Conservation (phyloP, 1,284 basidiomycete genomes). For the Ceratobasidium sp. region DNA sequence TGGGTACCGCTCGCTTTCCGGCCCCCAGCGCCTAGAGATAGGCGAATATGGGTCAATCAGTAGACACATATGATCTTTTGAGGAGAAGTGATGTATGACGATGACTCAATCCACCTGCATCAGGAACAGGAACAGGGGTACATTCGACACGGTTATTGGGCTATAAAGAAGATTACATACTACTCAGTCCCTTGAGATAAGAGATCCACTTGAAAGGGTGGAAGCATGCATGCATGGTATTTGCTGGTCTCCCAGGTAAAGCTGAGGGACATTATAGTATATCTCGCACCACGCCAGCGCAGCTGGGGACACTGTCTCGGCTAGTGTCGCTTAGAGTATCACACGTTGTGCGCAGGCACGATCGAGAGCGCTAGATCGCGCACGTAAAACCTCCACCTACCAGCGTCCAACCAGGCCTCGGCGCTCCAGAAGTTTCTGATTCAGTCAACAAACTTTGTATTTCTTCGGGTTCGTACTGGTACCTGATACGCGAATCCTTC, state of each 20-base stretch:
- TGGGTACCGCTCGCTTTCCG: not conserved
- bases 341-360: not conserved
- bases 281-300: constrained; percentile 12
- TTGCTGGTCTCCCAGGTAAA: not conserved
- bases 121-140: constrained; percentile 2
- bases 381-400: not conserved
- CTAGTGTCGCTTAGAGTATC: constrained; percentile 7
- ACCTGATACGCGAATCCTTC: constrained; percentile 1
- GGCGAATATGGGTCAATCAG: constrained; percentile 14
- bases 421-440: constrained; percentile 2
- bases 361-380: constrained; percentile 9
- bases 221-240: not conserved
- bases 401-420: not conserved
- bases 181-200: not conserved
- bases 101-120: not conserved
- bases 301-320: constrained; percentile 25
- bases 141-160: constrained; percentile 1
- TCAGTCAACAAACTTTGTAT: constrained; percentile 11
- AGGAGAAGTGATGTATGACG: not conserved
- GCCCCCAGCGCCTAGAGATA: constrained; percentile 21
- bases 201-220: not conserved
- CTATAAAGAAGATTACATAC: not conserved
- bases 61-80: constrained; percentile 1
- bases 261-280: not conserved
- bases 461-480: not conserved